Percentiles rank a stretch among this genome's conserved stretches.
Conservation (phyloP, 2,329 filamentous ascomycete species). For the Alternaria sp. region DNA sequence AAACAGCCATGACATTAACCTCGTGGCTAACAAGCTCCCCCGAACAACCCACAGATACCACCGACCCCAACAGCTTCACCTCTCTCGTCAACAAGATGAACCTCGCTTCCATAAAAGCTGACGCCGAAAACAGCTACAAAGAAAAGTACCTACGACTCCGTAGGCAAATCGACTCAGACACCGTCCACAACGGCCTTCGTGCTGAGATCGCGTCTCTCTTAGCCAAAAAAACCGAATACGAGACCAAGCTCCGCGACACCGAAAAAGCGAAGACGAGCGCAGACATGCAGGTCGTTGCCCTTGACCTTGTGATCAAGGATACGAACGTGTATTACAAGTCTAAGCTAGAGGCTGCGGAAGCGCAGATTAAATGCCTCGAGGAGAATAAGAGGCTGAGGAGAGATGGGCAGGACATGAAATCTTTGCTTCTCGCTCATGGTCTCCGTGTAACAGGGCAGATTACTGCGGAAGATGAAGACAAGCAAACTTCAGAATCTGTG, state of each 20-base stretch:
- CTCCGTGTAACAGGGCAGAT: not conserved
- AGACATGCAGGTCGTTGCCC: not conserved
- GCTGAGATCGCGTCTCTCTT: not conserved
- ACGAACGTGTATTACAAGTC: not conserved
- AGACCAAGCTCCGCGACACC: not conserved
- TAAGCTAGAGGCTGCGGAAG: not conserved
- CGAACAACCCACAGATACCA: not conserved
- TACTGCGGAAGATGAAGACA: not conserved
- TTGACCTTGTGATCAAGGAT: not conserved
- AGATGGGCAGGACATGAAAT: not conserved
- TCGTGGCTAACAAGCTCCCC: not conserved
- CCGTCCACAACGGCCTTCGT: not conserved
- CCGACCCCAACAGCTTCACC: not conserved
- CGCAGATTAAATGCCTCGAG: not conserved
- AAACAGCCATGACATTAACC: not conserved
- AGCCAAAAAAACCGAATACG: not conserved
- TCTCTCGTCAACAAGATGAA: not conserved
- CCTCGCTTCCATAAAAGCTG: not conserved
- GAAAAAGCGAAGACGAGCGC: not conserved
- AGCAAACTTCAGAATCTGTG: not conserved
- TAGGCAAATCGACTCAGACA: not conserved
- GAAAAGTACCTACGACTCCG: not conserved
- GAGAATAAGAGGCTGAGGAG: not conserved
- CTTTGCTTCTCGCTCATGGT: not conserved
- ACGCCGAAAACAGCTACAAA: not conserved